These are phyloP conservation scores for Hypoxylon sp. DNA, from an alignment of 2,329 filamentous ascomycete genomes.

Conservation along the genomic window DNA sequence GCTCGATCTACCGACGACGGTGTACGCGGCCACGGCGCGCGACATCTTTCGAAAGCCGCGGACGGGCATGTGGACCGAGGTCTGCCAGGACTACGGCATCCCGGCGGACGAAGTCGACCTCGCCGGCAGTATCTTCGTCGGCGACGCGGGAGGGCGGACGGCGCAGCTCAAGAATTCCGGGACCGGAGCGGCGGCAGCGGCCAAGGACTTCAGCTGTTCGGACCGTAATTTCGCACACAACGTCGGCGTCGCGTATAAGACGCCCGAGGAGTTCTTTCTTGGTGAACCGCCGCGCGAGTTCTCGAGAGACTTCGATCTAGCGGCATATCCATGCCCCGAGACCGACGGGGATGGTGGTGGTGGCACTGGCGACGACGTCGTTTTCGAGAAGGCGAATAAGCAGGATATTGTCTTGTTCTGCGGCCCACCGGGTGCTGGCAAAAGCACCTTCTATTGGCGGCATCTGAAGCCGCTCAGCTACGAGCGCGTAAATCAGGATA, in stretches of 20 bases:
- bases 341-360: slow-evolving; percentile 6
- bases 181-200: slow-evolving; percentile 34
- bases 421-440: slow-evolving; percentile 88
- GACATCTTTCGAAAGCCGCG: slow-evolving; percentile 89
- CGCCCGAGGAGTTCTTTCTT: slow-evolving; percentile 92
- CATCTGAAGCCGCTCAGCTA: slow-evolving; percentile 81
- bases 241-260: slow-evolving; percentile 78
- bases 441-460: slow-evolving; percentile 89
- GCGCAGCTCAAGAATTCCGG: slow-evolving; percentile 58
- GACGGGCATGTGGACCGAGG: slow-evolving; percentile 82
- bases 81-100: slow-evolving; percentile 66
- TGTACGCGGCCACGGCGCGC: slow-evolving; percentile 87
- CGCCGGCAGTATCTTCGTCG: slow-evolving; percentile 80
- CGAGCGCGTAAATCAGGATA: slow-evolving; percentile 88
- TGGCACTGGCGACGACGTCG: slow-evolving; percentile 44
- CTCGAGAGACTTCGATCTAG: slow-evolving; percentile 74
- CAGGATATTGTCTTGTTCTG: slow-evolving; percentile 85
- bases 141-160: slow-evolving; percentile 77
- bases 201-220: slow-evolving; percentile 71
- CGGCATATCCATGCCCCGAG: slow-evolving; percentile 58
- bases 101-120: slow-evolving; percentile 70
- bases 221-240: slow-evolving; percentile 86
- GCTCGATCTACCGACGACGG: slow-evolving; percentile 76
- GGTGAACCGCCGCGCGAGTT: slow-evolving; percentile 71
- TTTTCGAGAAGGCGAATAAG: slow-evolving; percentile 68